phyloP scores from a whole-genome alignment of 805 yeast species.

The Metschnikowia hibisci region DNA sequence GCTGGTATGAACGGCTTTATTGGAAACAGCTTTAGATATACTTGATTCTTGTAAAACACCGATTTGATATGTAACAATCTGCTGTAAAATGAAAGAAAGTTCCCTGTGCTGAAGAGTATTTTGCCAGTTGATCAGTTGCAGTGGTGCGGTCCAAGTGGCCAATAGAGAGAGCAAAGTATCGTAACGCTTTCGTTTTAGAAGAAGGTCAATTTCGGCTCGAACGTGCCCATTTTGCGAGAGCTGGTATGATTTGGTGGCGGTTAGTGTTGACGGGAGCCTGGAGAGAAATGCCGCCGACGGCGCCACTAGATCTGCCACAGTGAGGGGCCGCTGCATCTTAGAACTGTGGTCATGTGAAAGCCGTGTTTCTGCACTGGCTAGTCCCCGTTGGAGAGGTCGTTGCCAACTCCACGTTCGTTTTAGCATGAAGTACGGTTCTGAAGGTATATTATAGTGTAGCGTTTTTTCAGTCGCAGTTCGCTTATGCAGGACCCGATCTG shows the following conservation, averaged over 20 bases:
- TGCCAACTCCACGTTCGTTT: constrained; percentile 6
- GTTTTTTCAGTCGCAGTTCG: not conserved
- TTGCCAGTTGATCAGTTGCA: constrained; percentile 10
- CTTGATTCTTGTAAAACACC: constrained; percentile 10
- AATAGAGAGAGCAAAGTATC: constrained; percentile 9
- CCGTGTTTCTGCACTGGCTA: not conserved
- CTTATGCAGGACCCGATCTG: no score
- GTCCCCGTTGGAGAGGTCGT: constrained; percentile 2
- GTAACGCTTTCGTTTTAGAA: constrained; percentile 7
- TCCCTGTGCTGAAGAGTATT: constrained; percentile 10
- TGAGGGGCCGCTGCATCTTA: not conserved
- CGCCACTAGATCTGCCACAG: constrained; percentile 1
- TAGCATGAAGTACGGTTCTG: not conserved
- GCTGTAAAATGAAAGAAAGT: constrained; percentile 12
- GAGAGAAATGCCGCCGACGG: not conserved
- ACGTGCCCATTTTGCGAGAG: not conserved
- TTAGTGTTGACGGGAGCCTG: not conserved
- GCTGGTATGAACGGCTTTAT: not conserved
- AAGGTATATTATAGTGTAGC: not conserved
- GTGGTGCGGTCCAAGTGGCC: constrained; percentile 11
- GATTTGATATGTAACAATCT: constrained; percentile 13
- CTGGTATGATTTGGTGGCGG: not conserved
- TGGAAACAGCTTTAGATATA: constrained; percentile 5
- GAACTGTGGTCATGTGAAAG: not conserved
- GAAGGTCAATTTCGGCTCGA: constrained; percentile 9